phyloP scores from a whole-genome alignment of 1,284 basidiomycete genomes.

The Moesziomyces globuligerus region DNA sequence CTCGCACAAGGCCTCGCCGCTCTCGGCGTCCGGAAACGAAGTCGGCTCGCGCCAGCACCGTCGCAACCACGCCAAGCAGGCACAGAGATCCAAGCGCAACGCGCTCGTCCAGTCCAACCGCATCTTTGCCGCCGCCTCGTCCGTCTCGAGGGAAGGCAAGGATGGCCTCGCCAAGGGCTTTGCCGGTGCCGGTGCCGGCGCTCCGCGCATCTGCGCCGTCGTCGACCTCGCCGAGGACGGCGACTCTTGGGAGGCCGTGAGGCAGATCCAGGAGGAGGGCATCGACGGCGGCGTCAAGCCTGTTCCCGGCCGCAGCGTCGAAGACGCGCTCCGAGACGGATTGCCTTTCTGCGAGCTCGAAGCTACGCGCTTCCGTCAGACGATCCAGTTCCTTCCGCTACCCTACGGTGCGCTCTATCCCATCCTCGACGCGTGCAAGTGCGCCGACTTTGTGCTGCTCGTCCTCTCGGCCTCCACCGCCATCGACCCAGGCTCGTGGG shows the following conservation, averaged over 20 bases:
- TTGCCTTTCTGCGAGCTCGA: slow-evolving; percentile 57
- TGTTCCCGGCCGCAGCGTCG: slow-evolving; percentile 51
- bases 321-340: slow-evolving; percentile 37
- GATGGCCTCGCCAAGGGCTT: slow-evolving; percentile 71
- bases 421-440: slow-evolving; percentile 85
- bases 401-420: slow-evolving; percentile 73
- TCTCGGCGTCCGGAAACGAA: slow-evolving; percentile 52
- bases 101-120: slow-evolving; percentile 60
- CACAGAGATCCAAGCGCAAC: slow-evolving; percentile 58
- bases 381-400: slow-evolving; percentile 81
- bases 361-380: slow-evolving; percentile 86
- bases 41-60: slow-evolving; percentile 54
- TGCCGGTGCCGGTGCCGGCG: slow-evolving; percentile 72
- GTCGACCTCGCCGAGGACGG: slow-evolving; percentile 80
- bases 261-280: slow-evolving; percentile 75
- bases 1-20: slow-evolving; percentile 52
- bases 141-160: slow-evolving; percentile 27
- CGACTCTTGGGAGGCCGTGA: slow-evolving; percentile 71
- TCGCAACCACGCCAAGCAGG: slow-evolving; percentile 61
- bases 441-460: slow-evolving; percentile 90
- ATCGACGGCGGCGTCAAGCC: slow-evolving; percentile 71
- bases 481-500: slow-evolving; percentile 78
- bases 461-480: slow-evolving; percentile 82
- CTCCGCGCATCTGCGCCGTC: slow-evolving; percentile 81
- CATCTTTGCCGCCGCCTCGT: slow-evolving; percentile 37